A percentile compares a stretch with the other conserved stretches of the same genome.
Evolutionary conservation across 257 asterid species (phyloP).

Genomic region (Solanum megistacrolobum): DNA sequence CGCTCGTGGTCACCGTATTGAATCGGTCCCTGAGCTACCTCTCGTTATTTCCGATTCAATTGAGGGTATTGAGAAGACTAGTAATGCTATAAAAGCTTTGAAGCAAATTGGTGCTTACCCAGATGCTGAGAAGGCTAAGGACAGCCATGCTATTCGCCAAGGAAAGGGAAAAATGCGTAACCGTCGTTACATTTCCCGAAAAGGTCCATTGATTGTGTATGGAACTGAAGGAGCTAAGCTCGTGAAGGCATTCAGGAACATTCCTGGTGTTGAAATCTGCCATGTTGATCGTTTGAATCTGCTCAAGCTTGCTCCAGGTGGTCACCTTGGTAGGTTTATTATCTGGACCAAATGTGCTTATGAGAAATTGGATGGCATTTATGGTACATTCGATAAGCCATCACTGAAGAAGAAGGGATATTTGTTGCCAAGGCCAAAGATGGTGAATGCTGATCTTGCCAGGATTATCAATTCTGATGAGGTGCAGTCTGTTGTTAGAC

Average conservation of each 20-base stretch:
- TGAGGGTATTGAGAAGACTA: slow-evolving; percentile 65
- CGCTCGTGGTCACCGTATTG: slow-evolving; percentile 69
- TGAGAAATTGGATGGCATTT: slow-evolving; percentile 62
- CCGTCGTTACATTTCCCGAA: slow-evolving; percentile 54
- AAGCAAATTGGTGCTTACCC: slow-evolving; percentile 61
- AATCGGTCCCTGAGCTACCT: slow-evolving; percentile 67
- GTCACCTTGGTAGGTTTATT: slow-evolving; percentile 71
- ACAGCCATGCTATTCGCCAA: slow-evolving; percentile 48
- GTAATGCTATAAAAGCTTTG: slow-evolving; percentile 45
- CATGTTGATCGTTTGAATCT: slow-evolving; percentile 58
- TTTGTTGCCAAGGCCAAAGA: slow-evolving; percentile 59
- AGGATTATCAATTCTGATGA: slow-evolving; percentile 84
- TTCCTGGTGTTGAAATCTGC: slow-evolving; percentile 67
- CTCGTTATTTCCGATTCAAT: slow-evolving; percentile 57
- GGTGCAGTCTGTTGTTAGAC: slow-evolving; percentile 82
- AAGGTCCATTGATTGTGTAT: slow-evolving; percentile 70
- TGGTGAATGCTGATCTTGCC: slow-evolving; percentile 79
- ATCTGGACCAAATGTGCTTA: slow-evolving; percentile 77
- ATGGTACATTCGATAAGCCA: slow-evolving; percentile 58
- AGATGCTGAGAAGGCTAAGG: slow-evolving; percentile 75
- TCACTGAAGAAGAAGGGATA: slow-evolving; percentile 66
- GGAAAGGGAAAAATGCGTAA: slow-evolving; percentile 85
- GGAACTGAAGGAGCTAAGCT: slow-evolving; percentile 77
- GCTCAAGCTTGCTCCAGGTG: slow-evolving; percentile 74
- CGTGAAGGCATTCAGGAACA: slow-evolving; percentile 69